phyloP scores from a whole-genome alignment of 148 eudicot genomes.

The Vaccinium macrocarpon region DNA sequence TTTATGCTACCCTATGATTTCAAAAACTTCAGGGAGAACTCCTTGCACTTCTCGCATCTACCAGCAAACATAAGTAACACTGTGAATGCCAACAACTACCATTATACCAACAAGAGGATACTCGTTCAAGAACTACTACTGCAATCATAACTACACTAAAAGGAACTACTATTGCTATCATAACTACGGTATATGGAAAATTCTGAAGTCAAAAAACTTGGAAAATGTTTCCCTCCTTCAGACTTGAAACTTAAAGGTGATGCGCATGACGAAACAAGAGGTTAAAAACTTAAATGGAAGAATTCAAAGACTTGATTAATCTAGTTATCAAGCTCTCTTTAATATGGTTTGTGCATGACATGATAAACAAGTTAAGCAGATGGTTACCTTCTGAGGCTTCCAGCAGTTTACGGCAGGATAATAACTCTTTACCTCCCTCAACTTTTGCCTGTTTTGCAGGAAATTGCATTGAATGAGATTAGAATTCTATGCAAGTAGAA shows the following conservation, averaged over 20 bases:
- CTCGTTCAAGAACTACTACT: neutral
- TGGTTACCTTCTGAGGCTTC: constrained; percentile 28
- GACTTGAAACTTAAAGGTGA: neutral
- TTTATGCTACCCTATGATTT: neutral
- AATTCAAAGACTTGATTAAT: neutral
- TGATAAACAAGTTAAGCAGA: neutral
- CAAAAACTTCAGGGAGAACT: neutral
- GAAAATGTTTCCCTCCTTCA: too few relatives aligned
- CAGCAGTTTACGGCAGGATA: constrained; percentile 10
- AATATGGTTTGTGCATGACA: neutral
- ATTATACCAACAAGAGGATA: neutral
- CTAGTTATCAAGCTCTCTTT: neutral
- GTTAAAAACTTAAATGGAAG: neutral
- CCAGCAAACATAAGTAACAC: neutral
- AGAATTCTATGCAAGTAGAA: neutral
- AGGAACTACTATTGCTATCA: neutral
- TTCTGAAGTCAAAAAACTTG: too few relatives aligned
- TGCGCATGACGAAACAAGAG: neutral
- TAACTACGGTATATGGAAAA: too few relatives aligned
- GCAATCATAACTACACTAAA: too few relatives aligned
- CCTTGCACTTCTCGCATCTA: neutral
- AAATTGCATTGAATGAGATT: neutral
- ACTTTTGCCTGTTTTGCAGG: constrained; percentile 16
- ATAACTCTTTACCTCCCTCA: constrained; percentile 16
- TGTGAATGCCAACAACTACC: neutral